These are phyloP conservation scores for Neurospora hispaniola DNA, from an alignment of 495 filamentous ascomycete genomes.

Conservation along the genomic window DNA sequence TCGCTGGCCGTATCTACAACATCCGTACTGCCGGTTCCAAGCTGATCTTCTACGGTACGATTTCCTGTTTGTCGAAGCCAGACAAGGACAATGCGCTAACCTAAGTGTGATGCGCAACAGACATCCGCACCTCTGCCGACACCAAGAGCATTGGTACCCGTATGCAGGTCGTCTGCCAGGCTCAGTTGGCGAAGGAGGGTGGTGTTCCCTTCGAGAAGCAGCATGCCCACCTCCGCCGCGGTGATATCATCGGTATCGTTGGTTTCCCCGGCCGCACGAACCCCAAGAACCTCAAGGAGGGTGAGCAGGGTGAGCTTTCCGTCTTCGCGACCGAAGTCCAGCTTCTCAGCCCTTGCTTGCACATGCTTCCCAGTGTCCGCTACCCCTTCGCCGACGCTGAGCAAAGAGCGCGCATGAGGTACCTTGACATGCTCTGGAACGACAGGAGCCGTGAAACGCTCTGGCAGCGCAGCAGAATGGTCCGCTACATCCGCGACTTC, in stretches of 20 bases:
- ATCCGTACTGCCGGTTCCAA: conserved; percentile 74
- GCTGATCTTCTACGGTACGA: conserved; percentile 68
- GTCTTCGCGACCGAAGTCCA: conserved; percentile 83
- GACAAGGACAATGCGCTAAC: neutral
- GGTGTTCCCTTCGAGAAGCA: conserved; percentile 66
- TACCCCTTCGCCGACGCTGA: conserved; percentile 94
- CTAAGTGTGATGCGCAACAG: conserved; percentile 19
- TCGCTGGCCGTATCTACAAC: conserved; percentile 82
- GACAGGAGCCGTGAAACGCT: conserved; percentile 70
- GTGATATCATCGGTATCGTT: conserved; percentile 81
- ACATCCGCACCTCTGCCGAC: conserved; percentile 53
- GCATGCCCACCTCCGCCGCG: conserved; percentile 80
- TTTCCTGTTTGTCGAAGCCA: neutral
- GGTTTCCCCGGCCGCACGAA: conserved; percentile 83
- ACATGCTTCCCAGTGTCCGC: conserved; percentile 84
- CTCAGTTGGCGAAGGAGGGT: conserved; percentile 52
- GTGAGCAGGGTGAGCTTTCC: conserved; percentile 76
- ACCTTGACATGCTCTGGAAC: conserved; percentile 96
- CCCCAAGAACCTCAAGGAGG: conserved; percentile 64
- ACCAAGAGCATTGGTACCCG: conserved; percentile 49
- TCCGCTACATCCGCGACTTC: conserved; percentile 74
- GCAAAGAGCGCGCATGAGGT: conserved; percentile 80
- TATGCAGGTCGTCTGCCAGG: conserved; percentile 86
- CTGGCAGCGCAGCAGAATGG: conserved; percentile 71
- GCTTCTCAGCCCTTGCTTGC: conserved; percentile 82